Percentiles rank a stretch among this genome's conserved stretches.
These are phyloP conservation scores for Saturnispora halmiae DNA, from an alignment of 805 yeast genomes.

Conservation along the genomic window DNA sequence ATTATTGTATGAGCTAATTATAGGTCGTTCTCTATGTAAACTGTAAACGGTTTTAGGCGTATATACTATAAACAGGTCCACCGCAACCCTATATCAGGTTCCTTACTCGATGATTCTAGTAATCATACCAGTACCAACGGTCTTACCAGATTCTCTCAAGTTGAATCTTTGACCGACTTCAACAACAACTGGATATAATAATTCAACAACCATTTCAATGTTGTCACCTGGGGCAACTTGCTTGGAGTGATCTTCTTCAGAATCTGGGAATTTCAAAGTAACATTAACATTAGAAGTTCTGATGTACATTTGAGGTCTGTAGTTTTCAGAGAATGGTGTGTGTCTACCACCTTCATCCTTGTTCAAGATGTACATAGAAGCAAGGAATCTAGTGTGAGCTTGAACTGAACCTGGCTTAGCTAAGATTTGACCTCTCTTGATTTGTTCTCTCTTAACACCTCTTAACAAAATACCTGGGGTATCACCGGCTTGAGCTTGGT, in stretches of 20 bases:
- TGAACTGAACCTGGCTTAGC: constrained; percentile 87
- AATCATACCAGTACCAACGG: constrained; percentile 97
- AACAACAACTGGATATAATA: constrained; percentile 84
- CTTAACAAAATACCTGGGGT: constrained; percentile 95
- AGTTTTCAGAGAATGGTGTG: constrained; percentile 92
- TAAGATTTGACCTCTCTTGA: constrained; percentile 94
- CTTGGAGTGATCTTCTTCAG: constrained; percentile 68
- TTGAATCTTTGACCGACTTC: constrained; percentile 98
- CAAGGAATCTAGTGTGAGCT: constrained; percentile 89
- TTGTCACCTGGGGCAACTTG: constrained; percentile 98
- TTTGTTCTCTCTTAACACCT: constrained; percentile 97
- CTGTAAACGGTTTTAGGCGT: no score
- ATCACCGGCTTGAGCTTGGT: constrained; percentile 97
- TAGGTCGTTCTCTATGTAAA: no score
- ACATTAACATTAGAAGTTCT: constrained; percentile 96
- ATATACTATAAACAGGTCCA: no score
- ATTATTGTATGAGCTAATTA: no score
- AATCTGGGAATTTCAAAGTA: constrained; percentile 79
- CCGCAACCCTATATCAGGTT: no score
- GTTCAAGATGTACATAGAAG: constrained; percentile 85
- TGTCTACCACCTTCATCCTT: constrained; percentile 99
- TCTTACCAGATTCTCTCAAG: constrained; percentile 98
- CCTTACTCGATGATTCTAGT: constrained; percentile 50
- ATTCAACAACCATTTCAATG: constrained; percentile 87
- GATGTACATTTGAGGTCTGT: constrained; percentile 95